Evolutionary conservation across 1,284 basidiomycete genomes (phyloP).

Genomic region (Ceratobasidium sp.): DNA sequence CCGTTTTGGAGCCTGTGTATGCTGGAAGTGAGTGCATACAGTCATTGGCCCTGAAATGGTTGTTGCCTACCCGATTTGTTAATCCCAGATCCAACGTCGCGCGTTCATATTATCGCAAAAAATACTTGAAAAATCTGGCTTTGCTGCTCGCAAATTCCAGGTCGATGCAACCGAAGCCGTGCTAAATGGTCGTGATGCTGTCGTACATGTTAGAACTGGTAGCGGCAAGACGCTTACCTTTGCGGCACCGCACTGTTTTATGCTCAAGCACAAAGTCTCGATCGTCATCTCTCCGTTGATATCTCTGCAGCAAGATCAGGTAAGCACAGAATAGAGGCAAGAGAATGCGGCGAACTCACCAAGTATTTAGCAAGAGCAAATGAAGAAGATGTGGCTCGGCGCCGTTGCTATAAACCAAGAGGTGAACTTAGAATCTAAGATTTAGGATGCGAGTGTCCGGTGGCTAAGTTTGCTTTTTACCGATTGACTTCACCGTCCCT

Average conservation of each 20-base stretch:
- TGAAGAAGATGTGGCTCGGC: not conserved
- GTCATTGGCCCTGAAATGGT: not conserved
- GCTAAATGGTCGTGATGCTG: too few relatives aligned
- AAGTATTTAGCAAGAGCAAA: not conserved
- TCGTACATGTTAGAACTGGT: too few relatives aligned
- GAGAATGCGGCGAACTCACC: too few relatives aligned
- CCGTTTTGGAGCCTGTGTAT: not conserved
- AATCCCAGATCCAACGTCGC: not conserved
- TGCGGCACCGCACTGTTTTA: too few relatives aligned
- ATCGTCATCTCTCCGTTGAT: too few relatives aligned
- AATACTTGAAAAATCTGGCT: slow-evolving; percentile 8
- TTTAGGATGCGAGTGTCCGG: not conserved
- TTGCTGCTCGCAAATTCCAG: slow-evolving; percentile 2
- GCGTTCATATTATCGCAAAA: not conserved
- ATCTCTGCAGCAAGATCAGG: slow-evolving; percentile 4
- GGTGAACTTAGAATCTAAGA: not conserved
- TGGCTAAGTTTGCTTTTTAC: not conserved
- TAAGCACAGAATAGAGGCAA: not conserved
- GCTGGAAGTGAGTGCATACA: slow-evolving; percentile 10
- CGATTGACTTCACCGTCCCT: slow-evolving; percentile 8
- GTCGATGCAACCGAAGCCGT: too few relatives aligned
- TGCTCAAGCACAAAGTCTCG: too few relatives aligned
- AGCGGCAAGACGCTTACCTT: too few relatives aligned
- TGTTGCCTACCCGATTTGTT: not conserved
- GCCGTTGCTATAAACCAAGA: slow-evolving; percentile 7